These are phyloP conservation scores for Penicillium angulare DNA, from an alignment of 495 filamentous ascomycete species.

Conservation along the genomic window DNA sequence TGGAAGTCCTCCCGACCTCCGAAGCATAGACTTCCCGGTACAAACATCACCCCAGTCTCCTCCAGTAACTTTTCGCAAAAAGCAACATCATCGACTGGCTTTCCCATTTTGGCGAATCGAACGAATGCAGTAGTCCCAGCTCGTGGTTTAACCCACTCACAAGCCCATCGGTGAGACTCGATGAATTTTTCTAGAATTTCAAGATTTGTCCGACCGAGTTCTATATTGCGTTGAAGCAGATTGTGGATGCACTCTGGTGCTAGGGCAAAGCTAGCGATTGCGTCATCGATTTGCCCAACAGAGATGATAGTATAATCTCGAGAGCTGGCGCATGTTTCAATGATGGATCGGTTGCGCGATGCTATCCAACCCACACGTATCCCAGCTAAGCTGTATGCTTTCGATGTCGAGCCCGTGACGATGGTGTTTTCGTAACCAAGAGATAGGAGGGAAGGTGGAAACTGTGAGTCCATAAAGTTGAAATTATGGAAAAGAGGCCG, in stretches of 20 bases:
- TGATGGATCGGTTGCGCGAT: slow-evolving; percentile 58
- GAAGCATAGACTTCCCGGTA: slow-evolving; percentile 77
- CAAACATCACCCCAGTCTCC: slow-evolving; percentile 73
- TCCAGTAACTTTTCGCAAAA: slow-evolving; percentile 71
- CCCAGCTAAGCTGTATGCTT: slow-evolving; percentile 82
- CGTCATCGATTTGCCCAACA: slow-evolving; percentile 79
- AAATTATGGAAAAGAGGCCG: slow-evolving; percentile 83
- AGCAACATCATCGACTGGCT: slow-evolving; percentile 64
- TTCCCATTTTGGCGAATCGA: slow-evolving; percentile 62
- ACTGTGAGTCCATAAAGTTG: slow-evolving; percentile 50
- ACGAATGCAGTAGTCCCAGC: slow-evolving; percentile 85
- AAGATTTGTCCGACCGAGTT: slow-evolving; percentile 69
- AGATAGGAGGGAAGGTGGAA: slow-evolving; percentile 68
- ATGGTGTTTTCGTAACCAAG: slow-evolving; percentile 70
- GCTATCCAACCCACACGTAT: slow-evolving; percentile 84
- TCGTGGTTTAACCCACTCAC: slow-evolving; percentile 71
- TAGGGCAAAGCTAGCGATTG: slow-evolving; percentile 73
- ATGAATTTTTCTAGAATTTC: slow-evolving; percentile 67
- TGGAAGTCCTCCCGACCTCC: slow-evolving; percentile 66
- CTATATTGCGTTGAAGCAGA: slow-evolving; percentile 66
- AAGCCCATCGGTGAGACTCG: slow-evolving; percentile 58
- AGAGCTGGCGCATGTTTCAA: slow-evolving; percentile 62
- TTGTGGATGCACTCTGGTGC: slow-evolving; percentile 59
- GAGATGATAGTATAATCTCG: slow-evolving; percentile 87
- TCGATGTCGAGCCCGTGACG: slow-evolving; percentile 79